These are phyloP conservation scores for Lobulomyces angularis DNA, from an alignment of 192 early-diverging fungal species.

Conservation along the genomic window DNA sequence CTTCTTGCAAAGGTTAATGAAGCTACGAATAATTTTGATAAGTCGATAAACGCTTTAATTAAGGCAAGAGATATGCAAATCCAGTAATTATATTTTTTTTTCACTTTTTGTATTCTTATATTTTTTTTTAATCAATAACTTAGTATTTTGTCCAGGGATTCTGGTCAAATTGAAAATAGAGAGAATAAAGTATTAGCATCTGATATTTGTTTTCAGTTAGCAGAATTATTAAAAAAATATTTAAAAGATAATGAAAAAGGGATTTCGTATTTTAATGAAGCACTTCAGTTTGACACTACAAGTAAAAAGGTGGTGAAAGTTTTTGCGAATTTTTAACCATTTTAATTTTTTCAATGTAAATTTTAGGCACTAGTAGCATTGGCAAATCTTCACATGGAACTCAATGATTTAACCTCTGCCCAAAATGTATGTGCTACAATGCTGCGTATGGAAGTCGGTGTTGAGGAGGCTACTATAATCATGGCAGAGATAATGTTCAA, in stretches of 20 bases:
- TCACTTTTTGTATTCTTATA: neutral
- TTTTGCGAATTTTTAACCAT: slow-evolving; percentile 13
- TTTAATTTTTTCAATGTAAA: slow-evolving; percentile 3
- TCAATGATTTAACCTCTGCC: slow-evolving; percentile 25
- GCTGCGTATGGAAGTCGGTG: slow-evolving; percentile 17
- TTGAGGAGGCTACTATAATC: slow-evolving; percentile 30
- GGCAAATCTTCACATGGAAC: slow-evolving; percentile 17
- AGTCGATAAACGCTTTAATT: slow-evolving; percentile 13
- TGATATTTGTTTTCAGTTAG: slow-evolving; percentile 25
- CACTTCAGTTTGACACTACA: slow-evolving; percentile 19
- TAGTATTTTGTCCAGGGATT: slow-evolving; percentile 8
- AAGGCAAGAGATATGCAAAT: slow-evolving; percentile 22
- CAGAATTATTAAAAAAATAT: slow-evolving; percentile 12
- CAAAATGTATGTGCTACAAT: slow-evolving; percentile 29
- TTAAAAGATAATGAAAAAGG: slow-evolving; percentile 24
- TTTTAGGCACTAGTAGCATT: slow-evolving; percentile 24
- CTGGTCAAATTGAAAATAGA: neutral
- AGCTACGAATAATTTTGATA: slow-evolving; percentile 5
- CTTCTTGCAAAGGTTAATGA: slow-evolving; percentile 18
- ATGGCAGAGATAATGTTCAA: slow-evolving; percentile 35
- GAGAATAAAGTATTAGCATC: slow-evolving; percentile 8
- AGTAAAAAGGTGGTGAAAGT: slow-evolving; percentile 21
- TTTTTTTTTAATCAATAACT: slow-evolving; percentile 4
- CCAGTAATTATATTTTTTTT: slow-evolving; percentile 9
- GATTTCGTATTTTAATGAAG: slow-evolving; percentile 23